Conservation (phyloP, 768 basidiomycete species). For the Tulasnella sp. region DNA sequence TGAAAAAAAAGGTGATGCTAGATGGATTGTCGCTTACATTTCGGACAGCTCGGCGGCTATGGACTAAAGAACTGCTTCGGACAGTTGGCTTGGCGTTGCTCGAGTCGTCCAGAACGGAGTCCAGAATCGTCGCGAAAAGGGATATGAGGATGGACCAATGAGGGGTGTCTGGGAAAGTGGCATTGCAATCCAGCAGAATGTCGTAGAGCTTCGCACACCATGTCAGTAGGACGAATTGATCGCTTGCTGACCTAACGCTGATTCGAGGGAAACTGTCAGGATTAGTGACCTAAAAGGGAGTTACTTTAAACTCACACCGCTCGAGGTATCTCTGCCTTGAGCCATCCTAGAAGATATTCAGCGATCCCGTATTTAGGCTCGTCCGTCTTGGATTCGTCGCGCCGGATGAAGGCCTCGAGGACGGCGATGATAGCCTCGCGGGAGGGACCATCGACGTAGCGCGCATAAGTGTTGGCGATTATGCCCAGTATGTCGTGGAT, state of each 20-base stretch:
- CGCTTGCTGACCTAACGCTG: constrained; percentile 41
- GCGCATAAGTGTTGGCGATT: constrained; percentile 66
- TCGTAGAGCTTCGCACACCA: constrained; percentile 63
- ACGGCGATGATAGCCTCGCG: constrained; percentile 63
- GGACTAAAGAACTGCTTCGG: constrained; percentile 52
- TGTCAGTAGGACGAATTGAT: constrained; percentile 59
- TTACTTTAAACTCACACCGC: constrained; percentile 38
- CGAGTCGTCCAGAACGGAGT: constrained; percentile 48
- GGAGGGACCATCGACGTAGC: constrained; percentile 66
- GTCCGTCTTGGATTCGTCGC: constrained; percentile 44
- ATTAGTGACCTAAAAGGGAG: not conserved
- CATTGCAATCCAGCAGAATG: constrained; percentile 40
- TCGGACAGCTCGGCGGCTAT: constrained; percentile 58
- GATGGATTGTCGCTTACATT: not conserved
- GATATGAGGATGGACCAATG: constrained; percentile 47
- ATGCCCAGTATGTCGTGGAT: constrained; percentile 63
- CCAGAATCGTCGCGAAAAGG: constrained; percentile 53
- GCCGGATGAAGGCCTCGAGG: constrained; percentile 53
- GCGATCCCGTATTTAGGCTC: constrained; percentile 48
- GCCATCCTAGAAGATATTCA: constrained; percentile 67
- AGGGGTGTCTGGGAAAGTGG: constrained; percentile 40
- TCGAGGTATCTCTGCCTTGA: constrained; percentile 58
- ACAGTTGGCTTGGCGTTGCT: constrained; percentile 50
- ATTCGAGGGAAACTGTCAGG: not conserved
- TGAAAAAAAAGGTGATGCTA: not conserved